Evolutionary conservation across 2,329 filamentous ascomycete species (phyloP).

Genomic region (Aspergillus intermedius): DNA sequence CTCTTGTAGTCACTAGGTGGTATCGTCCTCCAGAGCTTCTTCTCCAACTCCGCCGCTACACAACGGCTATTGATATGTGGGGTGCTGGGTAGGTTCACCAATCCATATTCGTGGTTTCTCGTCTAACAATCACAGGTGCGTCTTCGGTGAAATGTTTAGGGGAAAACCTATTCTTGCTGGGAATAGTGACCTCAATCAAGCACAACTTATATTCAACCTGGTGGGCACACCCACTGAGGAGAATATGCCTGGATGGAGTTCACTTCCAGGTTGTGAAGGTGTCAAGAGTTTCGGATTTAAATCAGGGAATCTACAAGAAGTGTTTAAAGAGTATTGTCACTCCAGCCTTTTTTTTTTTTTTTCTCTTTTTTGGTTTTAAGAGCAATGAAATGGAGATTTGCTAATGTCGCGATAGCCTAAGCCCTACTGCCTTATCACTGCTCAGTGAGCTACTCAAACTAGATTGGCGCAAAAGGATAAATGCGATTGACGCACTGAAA

Average conservation of each 20-base stretch:
- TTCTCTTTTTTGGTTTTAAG: no score
- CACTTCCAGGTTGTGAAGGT: conserved; percentile 72
- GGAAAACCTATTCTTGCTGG: conserved; percentile 88
- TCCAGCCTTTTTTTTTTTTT: background rate
- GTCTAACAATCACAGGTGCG: conserved; percentile 57
- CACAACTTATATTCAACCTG: conserved; percentile 88
- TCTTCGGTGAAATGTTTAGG: conserved; percentile 96
- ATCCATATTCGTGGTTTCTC: background rate
- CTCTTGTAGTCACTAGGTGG: conserved; percentile 94
- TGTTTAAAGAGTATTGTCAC: conserved; percentile 62
- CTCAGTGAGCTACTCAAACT: conserved; percentile 77
- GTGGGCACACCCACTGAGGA: conserved; percentile 84
- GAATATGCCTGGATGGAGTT: conserved; percentile 86
- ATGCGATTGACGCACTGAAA: conserved; percentile 86
- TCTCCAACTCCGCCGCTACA: conserved; percentile 81
- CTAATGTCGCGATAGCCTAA: conserved; percentile 44
- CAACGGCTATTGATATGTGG: conserved; percentile 97
- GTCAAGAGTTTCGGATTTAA: conserved; percentile 56
- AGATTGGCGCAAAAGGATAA: conserved; percentile 82
- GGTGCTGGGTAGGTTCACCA: conserved; percentile 69
- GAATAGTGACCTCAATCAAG: conserved; percentile 80
- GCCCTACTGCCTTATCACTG: conserved; percentile 67
- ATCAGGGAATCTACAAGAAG: conserved; percentile 60
- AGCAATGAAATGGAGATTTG: background rate
- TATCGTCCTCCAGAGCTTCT: conserved; percentile 92